Evolutionary conservation across 192 early-diverging fungal species (phyloP).

Genomic region (Coemansia sp.): DNA sequence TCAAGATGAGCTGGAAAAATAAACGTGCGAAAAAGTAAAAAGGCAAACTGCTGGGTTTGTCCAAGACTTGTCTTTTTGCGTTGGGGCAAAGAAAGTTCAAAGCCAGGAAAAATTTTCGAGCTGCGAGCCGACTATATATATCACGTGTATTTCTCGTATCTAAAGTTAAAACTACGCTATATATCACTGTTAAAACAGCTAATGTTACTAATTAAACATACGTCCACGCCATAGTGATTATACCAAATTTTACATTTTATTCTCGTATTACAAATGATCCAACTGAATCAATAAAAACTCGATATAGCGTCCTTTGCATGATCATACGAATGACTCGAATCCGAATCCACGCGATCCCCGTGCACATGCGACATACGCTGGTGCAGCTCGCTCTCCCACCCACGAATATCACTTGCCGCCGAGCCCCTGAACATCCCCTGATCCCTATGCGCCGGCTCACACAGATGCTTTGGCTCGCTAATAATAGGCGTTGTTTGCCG

Average conservation of each 20-base stretch:
- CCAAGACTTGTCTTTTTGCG: background rate
- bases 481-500: conserved; percentile 8
- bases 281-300: conserved; percentile 20
- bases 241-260: background rate
- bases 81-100: background rate
- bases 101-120: background rate
- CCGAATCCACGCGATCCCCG: conserved; percentile 30
- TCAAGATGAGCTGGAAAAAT: too few species aligned
- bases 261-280: background rate
- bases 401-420: conserved; percentile 17
- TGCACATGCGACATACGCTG: conserved; percentile 17
- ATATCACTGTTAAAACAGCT: too few species aligned
- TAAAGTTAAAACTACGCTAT: too few species aligned
- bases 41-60: too few species aligned
- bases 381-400: conserved; percentile 50
- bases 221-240: too few species aligned
- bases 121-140: background rate
- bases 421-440: conserved; percentile 30
- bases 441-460: conserved; percentile 1
- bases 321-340: conserved; percentile 23
- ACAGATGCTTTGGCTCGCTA: background rate
- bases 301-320: conserved; percentile 15
- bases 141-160: too few species aligned
- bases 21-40: too few species aligned
- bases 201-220: too few species aligned